Evolutionary conservation across 768 basidiomycete genomes (phyloP).

Genomic region (Tricholoma furcatifolium): DNA sequence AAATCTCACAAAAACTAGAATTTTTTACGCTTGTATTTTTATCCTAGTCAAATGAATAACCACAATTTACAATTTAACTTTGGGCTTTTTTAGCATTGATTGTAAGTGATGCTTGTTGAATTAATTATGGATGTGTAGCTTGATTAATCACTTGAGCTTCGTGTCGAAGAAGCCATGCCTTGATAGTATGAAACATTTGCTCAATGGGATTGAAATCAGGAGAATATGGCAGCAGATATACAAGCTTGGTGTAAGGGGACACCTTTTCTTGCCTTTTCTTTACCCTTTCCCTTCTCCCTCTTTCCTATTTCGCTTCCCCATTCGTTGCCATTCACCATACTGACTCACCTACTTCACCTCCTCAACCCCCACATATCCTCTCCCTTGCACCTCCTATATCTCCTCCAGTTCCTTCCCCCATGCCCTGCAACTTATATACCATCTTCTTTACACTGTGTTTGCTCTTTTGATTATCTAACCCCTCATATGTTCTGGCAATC

Average conservation of each 20-base stretch:
- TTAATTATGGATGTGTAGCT: conserved; percentile 15
- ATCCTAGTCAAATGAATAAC: conserved; percentile 15
- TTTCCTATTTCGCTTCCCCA: too few relatives aligned
- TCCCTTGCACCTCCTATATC: too few relatives aligned
- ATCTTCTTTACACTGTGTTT: too few relatives aligned
- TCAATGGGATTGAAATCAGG: conserved; percentile 28
- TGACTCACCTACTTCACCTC: too few relatives aligned
- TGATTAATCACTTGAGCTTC: conserved; percentile 6
- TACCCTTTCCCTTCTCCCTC: too few relatives aligned
- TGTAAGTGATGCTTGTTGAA: conserved; percentile 17
- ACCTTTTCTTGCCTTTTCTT: too few relatives aligned
- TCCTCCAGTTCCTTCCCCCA: too few relatives aligned
- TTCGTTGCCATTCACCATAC: too few relatives aligned
- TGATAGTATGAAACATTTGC: conserved; percentile 30
- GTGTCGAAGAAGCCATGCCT: conserved; percentile 27
- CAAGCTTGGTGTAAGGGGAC: conserved; percentile 3
- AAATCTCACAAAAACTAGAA: background rate
- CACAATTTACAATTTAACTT: conserved; percentile 22
- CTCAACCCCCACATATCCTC: too few relatives aligned
- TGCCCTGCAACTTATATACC: too few relatives aligned
- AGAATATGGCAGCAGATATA: conserved; percentile 16
- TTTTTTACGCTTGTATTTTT: background rate
- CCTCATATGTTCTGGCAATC: too few relatives aligned
- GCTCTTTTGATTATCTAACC: too few relatives aligned
- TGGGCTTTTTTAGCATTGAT: conserved; percentile 14